These are phyloP conservation scores for Andrographis paniculata DNA, from an alignment of 305 asterid genomes.

Conservation along the genomic window DNA sequence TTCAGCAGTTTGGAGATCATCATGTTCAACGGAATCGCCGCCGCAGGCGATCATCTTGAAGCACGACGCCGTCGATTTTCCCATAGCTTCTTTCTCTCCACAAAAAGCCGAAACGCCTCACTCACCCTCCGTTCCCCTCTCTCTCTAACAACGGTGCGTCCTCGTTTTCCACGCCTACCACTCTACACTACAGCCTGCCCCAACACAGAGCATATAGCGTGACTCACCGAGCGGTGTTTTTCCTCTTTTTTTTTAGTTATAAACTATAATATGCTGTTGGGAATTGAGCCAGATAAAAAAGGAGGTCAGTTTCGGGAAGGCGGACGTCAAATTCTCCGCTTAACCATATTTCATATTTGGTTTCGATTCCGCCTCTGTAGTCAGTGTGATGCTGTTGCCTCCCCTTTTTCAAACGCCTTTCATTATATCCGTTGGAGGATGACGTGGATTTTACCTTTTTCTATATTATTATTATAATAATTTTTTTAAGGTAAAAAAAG, in stretches of 20 bases:
- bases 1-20: constrained; percentile 61
- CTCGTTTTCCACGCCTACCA: constrained; percentile 13
- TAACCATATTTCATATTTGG: constrained; percentile 33
- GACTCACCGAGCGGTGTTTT: background rate
- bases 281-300: constrained; percentile 33
- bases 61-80: constrained; percentile 68
- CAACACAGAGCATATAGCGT: constrained; percentile 13
- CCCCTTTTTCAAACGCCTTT: too few relatives aligned
- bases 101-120: too few relatives aligned
- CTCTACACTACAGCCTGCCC: background rate
- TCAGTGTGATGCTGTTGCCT: too few relatives aligned
- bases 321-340: constrained; percentile 56
- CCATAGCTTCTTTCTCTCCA: too few relatives aligned
- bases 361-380: constrained; percentile 33
- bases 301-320: constrained; percentile 19
- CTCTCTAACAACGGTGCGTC: constrained; percentile 12
- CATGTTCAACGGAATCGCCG: constrained; percentile 62
- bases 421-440: constrained; percentile 20
- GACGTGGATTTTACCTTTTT: background rate
- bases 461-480: too few relatives aligned
- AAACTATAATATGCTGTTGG: constrained; percentile 23
- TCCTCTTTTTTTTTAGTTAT: constrained; percentile 3
- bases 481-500: too few relatives aligned
- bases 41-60: constrained; percentile 81
- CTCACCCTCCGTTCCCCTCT: constrained; percentile 5